Conservation (phyloP, 371 early-diverging fungal species). For the Mortierella sp. region DNA sequence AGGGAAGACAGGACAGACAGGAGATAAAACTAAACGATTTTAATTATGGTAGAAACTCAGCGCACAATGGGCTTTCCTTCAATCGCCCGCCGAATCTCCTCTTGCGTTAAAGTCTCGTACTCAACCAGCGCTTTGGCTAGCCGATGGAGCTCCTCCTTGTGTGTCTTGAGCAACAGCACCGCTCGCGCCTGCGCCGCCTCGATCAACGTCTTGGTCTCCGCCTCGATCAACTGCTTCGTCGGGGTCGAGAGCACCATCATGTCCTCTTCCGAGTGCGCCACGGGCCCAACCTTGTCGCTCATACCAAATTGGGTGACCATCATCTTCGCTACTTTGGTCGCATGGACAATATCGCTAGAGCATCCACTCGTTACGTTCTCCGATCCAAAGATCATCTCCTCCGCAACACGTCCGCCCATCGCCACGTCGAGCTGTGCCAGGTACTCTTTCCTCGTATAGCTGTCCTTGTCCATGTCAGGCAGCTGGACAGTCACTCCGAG, state of each 20-base stretch:
- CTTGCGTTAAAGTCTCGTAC: slow-evolving; percentile 90
- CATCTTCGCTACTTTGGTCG: slow-evolving; percentile 89
- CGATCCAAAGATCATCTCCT: slow-evolving; percentile 92
- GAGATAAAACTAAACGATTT: no score
- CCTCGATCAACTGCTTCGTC: slow-evolving; percentile 86
- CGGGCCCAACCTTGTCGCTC: slow-evolving; percentile 81
- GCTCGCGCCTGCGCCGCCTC: slow-evolving; percentile 78
- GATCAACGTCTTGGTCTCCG: slow-evolving; percentile 82
- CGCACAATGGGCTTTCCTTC: slow-evolving; percentile 73
- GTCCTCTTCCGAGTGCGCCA: slow-evolving; percentile 72
- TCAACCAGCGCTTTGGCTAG: slow-evolving; percentile 93
- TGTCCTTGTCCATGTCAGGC: slow-evolving; percentile 94
- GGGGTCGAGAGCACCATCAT: slow-evolving; percentile 75
- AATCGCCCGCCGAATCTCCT: slow-evolving; percentile 86
- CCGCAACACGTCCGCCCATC: slow-evolving; percentile 98
- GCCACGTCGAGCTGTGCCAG: slow-evolving; percentile 94
- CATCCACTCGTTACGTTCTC: slow-evolving; percentile 97
- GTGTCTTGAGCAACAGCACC: slow-evolving; percentile 72
- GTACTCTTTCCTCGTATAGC: slow-evolving; percentile 85
- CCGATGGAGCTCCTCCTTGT: slow-evolving; percentile 89
- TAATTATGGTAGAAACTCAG: no score
- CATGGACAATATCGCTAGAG: slow-evolving; percentile 90
- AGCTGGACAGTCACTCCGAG: slow-evolving; percentile 95
- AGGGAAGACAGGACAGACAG: no score
- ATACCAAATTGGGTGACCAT: slow-evolving; percentile 96